These are phyloP conservation scores for Kluyveromyces aestuarii DNA, from an alignment of 805 yeast species.

Conservation along the genomic window DNA sequence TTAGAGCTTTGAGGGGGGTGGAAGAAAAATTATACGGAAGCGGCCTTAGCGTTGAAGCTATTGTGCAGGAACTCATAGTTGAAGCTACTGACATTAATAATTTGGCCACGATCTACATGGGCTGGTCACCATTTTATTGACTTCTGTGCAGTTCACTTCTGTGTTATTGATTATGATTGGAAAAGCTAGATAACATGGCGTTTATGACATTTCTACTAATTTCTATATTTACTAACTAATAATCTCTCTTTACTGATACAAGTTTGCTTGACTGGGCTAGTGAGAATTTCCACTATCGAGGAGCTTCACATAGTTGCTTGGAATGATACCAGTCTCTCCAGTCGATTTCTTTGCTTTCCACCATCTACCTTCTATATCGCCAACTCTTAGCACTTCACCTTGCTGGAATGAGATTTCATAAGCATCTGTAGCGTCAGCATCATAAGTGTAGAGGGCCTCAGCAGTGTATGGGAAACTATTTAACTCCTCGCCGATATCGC, in stretches of 20 bases:
- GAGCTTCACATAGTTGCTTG: constrained; percentile 84
- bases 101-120: constrained; percentile 66
- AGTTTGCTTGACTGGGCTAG: neutral
- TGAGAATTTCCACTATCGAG: constrained; percentile 31
- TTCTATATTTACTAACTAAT: neutral
- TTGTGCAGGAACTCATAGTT: constrained; percentile 67
- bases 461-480: constrained; percentile 69
- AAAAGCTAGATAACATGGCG: neutral
- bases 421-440: constrained; percentile 86
- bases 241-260: constrained; percentile 1
- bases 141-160: neutral
- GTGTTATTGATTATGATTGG: no score
- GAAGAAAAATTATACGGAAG: constrained; percentile 55
- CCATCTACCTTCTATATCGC: constrained; percentile 94
- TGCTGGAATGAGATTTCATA: constrained; percentile 86
- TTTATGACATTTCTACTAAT: neutral
- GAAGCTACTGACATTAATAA: constrained; percentile 65
- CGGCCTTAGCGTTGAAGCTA: constrained; percentile 74
- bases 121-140: constrained; percentile 75
- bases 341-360: constrained; percentile 90
- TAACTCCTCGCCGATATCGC: constrained; percentile 27
- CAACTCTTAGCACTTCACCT: constrained; percentile 86
- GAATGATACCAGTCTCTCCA: constrained; percentile 95
- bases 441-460: constrained; percentile 75
- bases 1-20: constrained; percentile 66